phyloP scores from a whole-genome alignment of 164 flowering plant genomes.

The Euptelea pleiosperma region DNA sequence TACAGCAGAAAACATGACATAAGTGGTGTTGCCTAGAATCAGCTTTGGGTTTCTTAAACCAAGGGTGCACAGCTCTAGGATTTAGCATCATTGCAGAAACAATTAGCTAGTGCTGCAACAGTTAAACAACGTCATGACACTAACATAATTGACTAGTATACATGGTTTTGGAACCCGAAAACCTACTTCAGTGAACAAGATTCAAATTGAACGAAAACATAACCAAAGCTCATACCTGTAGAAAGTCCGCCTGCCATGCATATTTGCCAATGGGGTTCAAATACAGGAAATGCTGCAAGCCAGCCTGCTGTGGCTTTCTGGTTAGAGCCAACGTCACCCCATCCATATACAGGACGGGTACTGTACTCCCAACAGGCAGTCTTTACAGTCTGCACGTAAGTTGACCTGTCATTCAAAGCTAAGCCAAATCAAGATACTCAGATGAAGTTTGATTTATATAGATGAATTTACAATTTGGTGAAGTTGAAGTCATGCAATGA shows the following conservation, averaged over 20 bases:
- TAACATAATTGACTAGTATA: too few relatives aligned
- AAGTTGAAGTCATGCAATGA: not conserved
- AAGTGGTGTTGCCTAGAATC: too few relatives aligned
- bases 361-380: slow-evolving; percentile 93
- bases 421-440: slow-evolving; percentile 5
- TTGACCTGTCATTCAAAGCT: slow-evolving; percentile 33
- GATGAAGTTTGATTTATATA: slow-evolving; percentile 6
- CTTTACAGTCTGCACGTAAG: slow-evolving; percentile 59
- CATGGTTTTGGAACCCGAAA: too few relatives aligned
- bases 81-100: too few relatives aligned
- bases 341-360: slow-evolving; percentile 87
- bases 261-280: slow-evolving; percentile 99
- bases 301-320: slow-evolving; percentile 97
- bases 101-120: too few relatives aligned
- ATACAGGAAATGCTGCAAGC: slow-evolving; percentile 97
- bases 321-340: slow-evolving; percentile 80
- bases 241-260: slow-evolving; percentile 98
- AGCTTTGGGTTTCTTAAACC: too few relatives aligned
- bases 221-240: slow-evolving; percentile 69
- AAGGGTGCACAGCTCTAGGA: too few relatives aligned
- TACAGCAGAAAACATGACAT: too few relatives aligned
- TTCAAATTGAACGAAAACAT: too few relatives aligned
- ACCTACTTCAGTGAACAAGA: too few relatives aligned
- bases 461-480: not conserved
- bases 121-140: too few relatives aligned